Evolutionary conservation across 2,329 filamentous ascomycete genomes (phyloP), one percentile per base, ranked within the genome.

Genomic region (Aspergillus sp.): DNA sequence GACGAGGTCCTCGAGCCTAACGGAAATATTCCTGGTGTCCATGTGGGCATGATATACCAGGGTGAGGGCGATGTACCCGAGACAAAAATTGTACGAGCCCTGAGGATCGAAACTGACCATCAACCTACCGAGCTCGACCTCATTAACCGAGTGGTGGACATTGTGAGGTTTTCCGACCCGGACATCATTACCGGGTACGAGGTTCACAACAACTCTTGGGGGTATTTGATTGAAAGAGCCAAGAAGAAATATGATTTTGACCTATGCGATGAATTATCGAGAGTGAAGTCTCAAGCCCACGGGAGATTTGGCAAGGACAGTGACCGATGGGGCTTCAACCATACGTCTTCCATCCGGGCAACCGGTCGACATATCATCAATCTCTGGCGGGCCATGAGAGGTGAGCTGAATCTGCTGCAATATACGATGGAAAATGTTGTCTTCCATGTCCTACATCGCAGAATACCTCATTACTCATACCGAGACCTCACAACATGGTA

Each of bases 371-470:
- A 97, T 62, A 88, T 94, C 76, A 90, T 98, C 71, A 97, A 97
- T 57, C 86, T 97, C 41, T 97, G 93, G 89, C 80, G 91, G 57
- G 89, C 90, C 0, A 96, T 98, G 90, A 80, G 88, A 48, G 81
- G 84, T n/a, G 91, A 96, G 67, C 70, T 98, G 29, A 94, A 90
- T 56, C 72, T 98, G 29, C 76, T 95, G 7, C 90, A 96, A 62
- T 97, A 98, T 62, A 95, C 87, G 0, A 86, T 97, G 81, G 93
- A 97, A 66, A 96, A 95, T 58, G 88, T 97, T 3, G 87, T 82
- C 0, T 97, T 94, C 73, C 89, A 97, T 67, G 67, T 97, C 1
- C 76, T 98, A 2, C 89, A 94, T 56, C 82, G 82, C 30, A 81
- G 91, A 3, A 85, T 97, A 43, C 93, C 93, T 4, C 88, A 95